Conservation (phyloP, 2,329 filamentous ascomycete genomes). For the Ophiostoma fasciatum region DNA sequence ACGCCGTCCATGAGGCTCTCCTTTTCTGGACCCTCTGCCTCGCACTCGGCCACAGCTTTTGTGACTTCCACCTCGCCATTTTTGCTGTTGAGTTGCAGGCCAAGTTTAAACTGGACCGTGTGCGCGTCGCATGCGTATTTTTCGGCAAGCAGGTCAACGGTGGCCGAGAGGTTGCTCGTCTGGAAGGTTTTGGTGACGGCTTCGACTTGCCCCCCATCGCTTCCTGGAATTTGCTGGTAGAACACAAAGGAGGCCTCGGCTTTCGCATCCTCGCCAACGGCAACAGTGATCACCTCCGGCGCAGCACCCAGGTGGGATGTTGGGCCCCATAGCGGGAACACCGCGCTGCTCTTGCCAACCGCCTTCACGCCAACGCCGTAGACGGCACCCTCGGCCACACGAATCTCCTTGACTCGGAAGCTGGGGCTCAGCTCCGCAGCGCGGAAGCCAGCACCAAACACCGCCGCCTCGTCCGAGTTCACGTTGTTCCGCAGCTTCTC, state of each 20-base stretch:
- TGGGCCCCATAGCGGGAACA: too few species aligned
- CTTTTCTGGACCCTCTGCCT: conserved; percentile 57
- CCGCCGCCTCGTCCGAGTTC: conserved; percentile 91
- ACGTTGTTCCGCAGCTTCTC: conserved; percentile 85
- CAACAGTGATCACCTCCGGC: conserved; percentile 72
- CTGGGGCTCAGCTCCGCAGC: conserved; percentile 83
- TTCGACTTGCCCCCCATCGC: conserved; percentile 34
- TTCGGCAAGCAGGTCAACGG: conserved; percentile 62
- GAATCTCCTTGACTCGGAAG: conserved; percentile 96
- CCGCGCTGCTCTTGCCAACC: too few species aligned
- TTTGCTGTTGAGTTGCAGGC: conserved; percentile 53
- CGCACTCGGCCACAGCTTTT: conserved; percentile 69
- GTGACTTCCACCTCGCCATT: conserved; percentile 69
- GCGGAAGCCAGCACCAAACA: conserved; percentile 90
- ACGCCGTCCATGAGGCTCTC: conserved; percentile 81
- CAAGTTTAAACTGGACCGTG: conserved; percentile 69
- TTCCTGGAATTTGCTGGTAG: conserved; percentile 51
- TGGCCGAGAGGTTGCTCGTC: conserved; percentile 75
- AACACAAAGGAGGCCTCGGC: conserved; percentile 71
- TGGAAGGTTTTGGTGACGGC: conserved; percentile 50
- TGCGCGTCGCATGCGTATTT: conserved; percentile 62
- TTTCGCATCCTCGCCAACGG: conserved; percentile 35
- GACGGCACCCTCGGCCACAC: conserved; percentile 58
- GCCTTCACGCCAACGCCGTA: conserved; percentile 69
- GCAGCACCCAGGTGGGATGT: conserved; percentile 60